phyloP scores from a whole-genome alignment of 768 basidiomycete genomes.

The Termitomyces sp. region DNA sequence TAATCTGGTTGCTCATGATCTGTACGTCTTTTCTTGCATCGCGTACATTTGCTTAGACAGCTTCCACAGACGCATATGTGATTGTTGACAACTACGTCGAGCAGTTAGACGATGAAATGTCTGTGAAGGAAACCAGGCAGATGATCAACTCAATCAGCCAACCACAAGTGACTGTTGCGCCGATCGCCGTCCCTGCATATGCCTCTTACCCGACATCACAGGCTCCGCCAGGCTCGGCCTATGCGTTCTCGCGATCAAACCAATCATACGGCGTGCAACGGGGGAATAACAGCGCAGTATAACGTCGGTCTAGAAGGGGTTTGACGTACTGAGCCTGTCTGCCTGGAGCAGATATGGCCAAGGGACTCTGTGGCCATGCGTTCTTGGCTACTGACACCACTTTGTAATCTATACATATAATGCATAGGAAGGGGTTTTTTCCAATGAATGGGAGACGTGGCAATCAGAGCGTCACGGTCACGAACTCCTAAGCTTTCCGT shows the following conservation, averaged over 20 bases:
- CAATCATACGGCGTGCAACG: constrained; percentile 12
- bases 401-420: constrained; percentile 11
- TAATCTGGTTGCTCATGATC: constrained; percentile 49
- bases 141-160: constrained; percentile 19
- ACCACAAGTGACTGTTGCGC: constrained; percentile 12
- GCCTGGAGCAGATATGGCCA: constrained; percentile 12
- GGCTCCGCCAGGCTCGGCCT: constrained; percentile 5
- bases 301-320: not conserved
- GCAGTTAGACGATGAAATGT: constrained; percentile 46
- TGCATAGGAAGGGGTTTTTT: constrained; percentile 7
- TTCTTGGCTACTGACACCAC: constrained; percentile 9
- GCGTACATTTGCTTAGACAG: not conserved
- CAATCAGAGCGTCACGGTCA: not conserved
- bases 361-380: constrained; percentile 13
- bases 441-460: not conserved
- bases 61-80: constrained; percentile 39
- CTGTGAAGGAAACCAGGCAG: constrained; percentile 19
- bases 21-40: constrained; percentile 31
- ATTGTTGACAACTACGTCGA: constrained; percentile 47
- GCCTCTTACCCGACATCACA: constrained; percentile 10
- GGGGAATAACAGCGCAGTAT: constrained; percentile 14
- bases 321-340: constrained; percentile 11
- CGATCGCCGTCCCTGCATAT: constrained; percentile 18
- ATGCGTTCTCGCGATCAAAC: constrained; percentile 12
- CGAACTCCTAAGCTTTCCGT: not conserved